A percentile compares a stretch with the other conserved stretches of the same genome.
Conservation (phyloP, 2,329 filamentous ascomycete species). For the Dactylonectria estremocensis region DNA sequence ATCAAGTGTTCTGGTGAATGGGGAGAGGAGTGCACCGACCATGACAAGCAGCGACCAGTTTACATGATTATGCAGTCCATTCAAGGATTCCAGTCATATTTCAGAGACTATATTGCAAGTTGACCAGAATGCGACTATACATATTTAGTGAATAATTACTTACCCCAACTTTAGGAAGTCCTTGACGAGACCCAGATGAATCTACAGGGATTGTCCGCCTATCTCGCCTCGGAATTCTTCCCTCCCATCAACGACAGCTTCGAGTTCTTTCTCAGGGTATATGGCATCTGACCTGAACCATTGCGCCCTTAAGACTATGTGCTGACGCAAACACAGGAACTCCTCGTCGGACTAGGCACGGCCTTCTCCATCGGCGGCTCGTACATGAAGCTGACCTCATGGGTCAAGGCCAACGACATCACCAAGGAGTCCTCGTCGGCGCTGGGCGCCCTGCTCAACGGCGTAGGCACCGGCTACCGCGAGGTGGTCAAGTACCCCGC, state of each 20-base stretch:
- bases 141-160: not conserved
- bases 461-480: conserved; percentile 7
- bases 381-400: conserved; percentile 12
- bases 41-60: conserved; percentile 11
- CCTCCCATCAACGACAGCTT: conserved; percentile 10
- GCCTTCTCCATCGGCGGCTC: conserved; percentile 16
- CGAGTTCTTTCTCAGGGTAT: conserved; percentile 6
- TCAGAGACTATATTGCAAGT: conserved; percentile 14
- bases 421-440: conserved; percentile 8
- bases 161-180: not conserved
- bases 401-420: conserved; percentile 7
- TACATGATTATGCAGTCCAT: conserved; percentile 14
- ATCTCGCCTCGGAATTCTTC: conserved; percentile 10
- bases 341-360: conserved; percentile 11
- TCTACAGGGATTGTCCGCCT: conserved; percentile 11
- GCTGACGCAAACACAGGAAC: conserved; percentile 4
- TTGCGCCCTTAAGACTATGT: not conserved
- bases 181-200: conserved; percentile 21
- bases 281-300: not conserved
- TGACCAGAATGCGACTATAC: too few relatives aligned
- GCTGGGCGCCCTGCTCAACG: conserved; percentile 6
- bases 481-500: conserved; percentile 9
- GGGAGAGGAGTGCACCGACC: conserved; percentile 13
- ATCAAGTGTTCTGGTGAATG: conserved; percentile 20
- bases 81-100: conserved; percentile 14